A percentile compares a stretch with the other conserved stretches of the same genome.
Evolutionary conservation across 2,329 filamentous ascomycete genomes (phyloP).

Genomic region (Cladophialophora psammophila): DNA sequence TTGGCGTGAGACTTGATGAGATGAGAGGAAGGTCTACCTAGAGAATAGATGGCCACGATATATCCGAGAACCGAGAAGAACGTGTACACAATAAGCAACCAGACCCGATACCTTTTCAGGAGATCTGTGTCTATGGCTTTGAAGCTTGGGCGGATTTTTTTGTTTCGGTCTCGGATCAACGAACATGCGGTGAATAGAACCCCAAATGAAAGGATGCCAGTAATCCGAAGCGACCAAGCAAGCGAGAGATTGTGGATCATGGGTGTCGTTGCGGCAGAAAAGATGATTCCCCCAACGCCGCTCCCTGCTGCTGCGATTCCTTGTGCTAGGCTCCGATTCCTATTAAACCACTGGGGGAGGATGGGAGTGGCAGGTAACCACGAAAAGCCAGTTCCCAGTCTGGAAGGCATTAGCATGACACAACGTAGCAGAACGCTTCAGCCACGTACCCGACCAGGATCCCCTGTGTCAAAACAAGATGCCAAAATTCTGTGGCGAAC

Average conservation of each 20-base stretch:
- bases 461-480: conserved; percentile 43
- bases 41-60: conserved; percentile 43
- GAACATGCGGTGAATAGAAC: conserved; percentile 40
- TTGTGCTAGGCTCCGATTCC: conserved; percentile 44
- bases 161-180: conserved; percentile 44
- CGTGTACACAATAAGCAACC: conserved; percentile 47
- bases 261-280: conserved; percentile 41
- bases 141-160: conserved; percentile 37
- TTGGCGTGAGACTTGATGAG: neutral
- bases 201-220: conserved; percentile 42
- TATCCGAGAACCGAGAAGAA: conserved; percentile 59
- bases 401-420: neutral
- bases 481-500: conserved; percentile 41
- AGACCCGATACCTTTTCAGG: conserved; percentile 38
- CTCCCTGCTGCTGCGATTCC: conserved; percentile 44
- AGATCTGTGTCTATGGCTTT: conserved; percentile 40
- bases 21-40: neutral
- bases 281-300: conserved; percentile 43
- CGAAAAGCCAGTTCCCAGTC: conserved; percentile 41
- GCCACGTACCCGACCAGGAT: conserved; percentile 40
- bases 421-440: neutral
- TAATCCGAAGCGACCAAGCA: conserved; percentile 43
- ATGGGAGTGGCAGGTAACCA: conserved; percentile 41
- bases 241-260: conserved; percentile 44
- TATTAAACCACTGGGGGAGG: conserved; percentile 45